Conservation (phyloP, 192 early-diverging fungal genomes). For the Mortierella claussenii region DNA sequence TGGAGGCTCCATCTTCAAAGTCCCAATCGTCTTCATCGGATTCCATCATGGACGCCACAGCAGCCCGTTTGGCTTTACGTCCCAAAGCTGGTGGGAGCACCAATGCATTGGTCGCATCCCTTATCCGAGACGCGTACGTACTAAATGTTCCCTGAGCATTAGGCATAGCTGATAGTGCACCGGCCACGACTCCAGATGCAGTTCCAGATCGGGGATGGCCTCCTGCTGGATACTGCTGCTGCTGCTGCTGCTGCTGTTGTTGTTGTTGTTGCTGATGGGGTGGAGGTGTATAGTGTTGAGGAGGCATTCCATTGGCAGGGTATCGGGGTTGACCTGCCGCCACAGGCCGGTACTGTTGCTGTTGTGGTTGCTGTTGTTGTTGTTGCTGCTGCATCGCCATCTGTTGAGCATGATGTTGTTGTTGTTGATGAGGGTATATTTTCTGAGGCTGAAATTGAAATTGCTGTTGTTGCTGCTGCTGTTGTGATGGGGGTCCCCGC, state of each 20-base stretch:
- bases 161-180: background rate
- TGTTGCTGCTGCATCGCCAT: slow-evolving; percentile 1
- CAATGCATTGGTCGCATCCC: slow-evolving; percentile 61
- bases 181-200: background rate
- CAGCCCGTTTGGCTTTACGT: slow-evolving; percentile 51
- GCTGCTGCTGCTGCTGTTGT: slow-evolving; percentile 5
- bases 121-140: slow-evolving; percentile 62
- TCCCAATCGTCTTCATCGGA: slow-evolving; percentile 60
- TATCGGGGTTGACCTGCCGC: background rate
- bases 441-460: slow-evolving; percentile 3
- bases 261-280: background rate
- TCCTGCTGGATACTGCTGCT: too few species aligned
- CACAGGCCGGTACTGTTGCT: slow-evolving; percentile 4
- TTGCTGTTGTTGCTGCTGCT: background rate
- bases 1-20: slow-evolving; percentile 51
- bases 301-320: background rate
- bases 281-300: slow-evolving; percentile 1
- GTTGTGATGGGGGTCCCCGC: slow-evolving; percentile 6
- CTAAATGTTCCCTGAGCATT: slow-evolving; percentile 50
- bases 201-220: background rate
- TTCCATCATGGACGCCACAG: slow-evolving; percentile 43
- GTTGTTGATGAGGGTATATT: slow-evolving; percentile 10
- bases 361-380: slow-evolving; percentile 5
- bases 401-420: slow-evolving; percentile 9
- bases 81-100: slow-evolving; percentile 57